Base-by-base conservation (phyloP, 1,284 basidiomycete species). In the Peniophora sp. region DNA sequence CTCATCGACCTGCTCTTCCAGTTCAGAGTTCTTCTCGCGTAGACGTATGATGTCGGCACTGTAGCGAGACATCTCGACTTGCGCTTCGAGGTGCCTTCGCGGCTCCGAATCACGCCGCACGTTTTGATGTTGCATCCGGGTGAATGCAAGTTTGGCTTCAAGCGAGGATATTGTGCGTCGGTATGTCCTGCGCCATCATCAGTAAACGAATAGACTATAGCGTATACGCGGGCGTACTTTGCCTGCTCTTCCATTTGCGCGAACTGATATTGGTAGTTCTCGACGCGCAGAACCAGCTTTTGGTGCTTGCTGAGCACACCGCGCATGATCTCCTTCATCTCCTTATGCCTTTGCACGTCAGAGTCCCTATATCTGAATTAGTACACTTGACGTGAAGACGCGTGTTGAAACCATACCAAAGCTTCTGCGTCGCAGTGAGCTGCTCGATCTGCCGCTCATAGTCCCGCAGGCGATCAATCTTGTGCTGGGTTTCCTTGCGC, bases 381-480 rank as follows among this genome's bases (percentile, higher is more conserved):
- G 51, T 36, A n/a, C 48, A 18, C 1, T 23, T 3, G 15, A 35
- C 22, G 23, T 34, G 15, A 6, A 8, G 37, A n/a, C n/a, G 37
- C 5, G 8, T n/a, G 8, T 10, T 48, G 37, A 22, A 3, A 37
- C 2, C n/a, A 62, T 62, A 85, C 88, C 87, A 90, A 55, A 88
- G 66, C 48, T 75, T 74, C 58, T 88, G 82, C 62, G 86, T 76
- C 52, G 78, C 76, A 51, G 83, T 68, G 51, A 86, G 74, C 57
- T 88, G 83, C 44, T 86, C 80, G 41, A 92, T 85, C 57, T 84
- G 79, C 48, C 69, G 71, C 60, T 87, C 87, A 52, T 88, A 89
- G 60, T 88, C 85, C 53, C 74, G 69, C 45, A 89, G 64, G 9
- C 84, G 73, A 53, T 87, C 80, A 23, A 90, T 75, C 59, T 88